Evolutionary conservation across 805 yeast species (phyloP), one percentile per base, ranked within the genome.

Genomic region (Suhomyces sp.): DNA sequence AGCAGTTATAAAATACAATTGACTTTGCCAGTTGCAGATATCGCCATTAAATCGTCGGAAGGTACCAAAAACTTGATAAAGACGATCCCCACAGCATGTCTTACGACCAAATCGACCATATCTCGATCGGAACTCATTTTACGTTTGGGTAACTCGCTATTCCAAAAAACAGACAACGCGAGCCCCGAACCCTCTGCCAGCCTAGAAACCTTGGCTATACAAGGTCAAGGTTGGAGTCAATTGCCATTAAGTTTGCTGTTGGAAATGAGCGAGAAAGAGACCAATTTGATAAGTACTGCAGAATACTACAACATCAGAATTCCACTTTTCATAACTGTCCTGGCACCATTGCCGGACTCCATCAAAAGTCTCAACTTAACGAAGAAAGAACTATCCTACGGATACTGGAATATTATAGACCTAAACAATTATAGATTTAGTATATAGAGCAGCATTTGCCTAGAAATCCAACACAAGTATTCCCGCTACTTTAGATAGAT

Each of bases 401-500:
- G 74, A 13, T 66, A 56, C 44, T 70, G 74, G 74, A 52, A 46
- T 10, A 50, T 62, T 8, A 29, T 61, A 2, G 54, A 57, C 15
- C 35, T 58, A 12, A 60, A 58, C 10, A 38, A 33, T 7, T 56
- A 51, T 40, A 45, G 27, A 12, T 23, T 49, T 8, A 33, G 19
- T 17, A 44, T n/a, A 38, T 42, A 27, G 33, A 29, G 13, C n/a
- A 29, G 17, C 8, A 33, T 31, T 6, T 6, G n/a, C 7, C 36
- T 57, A 84, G 60, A 84, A 84, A 59, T 84, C 88, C 57, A 84
- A 59, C 17, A 82, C 74, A 36, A 84, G 67, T 35, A 83, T 66
- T 1, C 88, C 88, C 3, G 86, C 81, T 19, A 84, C 69, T 22
- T 78, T 79, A 19, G 79, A 76, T 47, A 84, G 61, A 65, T 84